A percentile compares a stretch with the other conserved stretches of the same genome.
Conservation (phyloP, 2,329 filamentous ascomycete genomes). For the Fusarium sterilihyphosum region DNA sequence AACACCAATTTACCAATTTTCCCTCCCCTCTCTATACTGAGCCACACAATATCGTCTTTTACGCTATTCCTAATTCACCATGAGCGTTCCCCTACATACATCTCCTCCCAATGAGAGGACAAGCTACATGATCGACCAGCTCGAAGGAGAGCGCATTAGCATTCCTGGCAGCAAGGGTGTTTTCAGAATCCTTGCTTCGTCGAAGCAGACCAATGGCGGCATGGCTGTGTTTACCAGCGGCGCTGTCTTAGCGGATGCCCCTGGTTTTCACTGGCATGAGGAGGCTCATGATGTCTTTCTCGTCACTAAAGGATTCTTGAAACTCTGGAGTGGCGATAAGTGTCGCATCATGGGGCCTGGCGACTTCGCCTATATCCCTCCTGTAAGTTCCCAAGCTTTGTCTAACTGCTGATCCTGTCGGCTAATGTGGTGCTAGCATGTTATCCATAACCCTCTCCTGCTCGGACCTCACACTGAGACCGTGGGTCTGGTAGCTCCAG, state of each 20-base stretch:
- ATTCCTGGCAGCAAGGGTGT: conserved; percentile 63
- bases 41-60: not conserved
- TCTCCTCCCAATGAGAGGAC: conserved; percentile 49
- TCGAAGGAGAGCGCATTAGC: conserved; percentile 61
- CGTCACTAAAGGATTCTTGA: conserved; percentile 63
- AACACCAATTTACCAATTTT: not conserved
- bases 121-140: conserved; percentile 58
- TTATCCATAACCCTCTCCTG: conserved; percentile 66
- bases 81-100: conserved; percentile 47
- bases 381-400: conserved; percentile 48
- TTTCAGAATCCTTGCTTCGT: conserved; percentile 61
- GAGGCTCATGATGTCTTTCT: conserved; percentile 68
- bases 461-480: conserved; percentile 64
- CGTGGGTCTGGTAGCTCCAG: conserved; percentile 64
- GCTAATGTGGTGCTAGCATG: conserved; percentile 46
- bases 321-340: conserved; percentile 67
- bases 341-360: conserved; percentile 63
- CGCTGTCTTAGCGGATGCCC: conserved; percentile 56
- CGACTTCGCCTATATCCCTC: conserved; percentile 67
- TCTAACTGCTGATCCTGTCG: not conserved
- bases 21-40: too few species aligned
- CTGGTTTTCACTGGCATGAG: conserved; percentile 66
- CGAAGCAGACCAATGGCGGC: conserved; percentile 60
- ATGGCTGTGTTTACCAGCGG: conserved; percentile 63
- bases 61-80: conserved; percentile 7